Percentiles rank a stretch among this genome's conserved stretches.
phyloP scores from a whole-genome alignment of 2,329 filamentous ascomycete species.

The Colletotrichum gloeosporioides region DNA sequence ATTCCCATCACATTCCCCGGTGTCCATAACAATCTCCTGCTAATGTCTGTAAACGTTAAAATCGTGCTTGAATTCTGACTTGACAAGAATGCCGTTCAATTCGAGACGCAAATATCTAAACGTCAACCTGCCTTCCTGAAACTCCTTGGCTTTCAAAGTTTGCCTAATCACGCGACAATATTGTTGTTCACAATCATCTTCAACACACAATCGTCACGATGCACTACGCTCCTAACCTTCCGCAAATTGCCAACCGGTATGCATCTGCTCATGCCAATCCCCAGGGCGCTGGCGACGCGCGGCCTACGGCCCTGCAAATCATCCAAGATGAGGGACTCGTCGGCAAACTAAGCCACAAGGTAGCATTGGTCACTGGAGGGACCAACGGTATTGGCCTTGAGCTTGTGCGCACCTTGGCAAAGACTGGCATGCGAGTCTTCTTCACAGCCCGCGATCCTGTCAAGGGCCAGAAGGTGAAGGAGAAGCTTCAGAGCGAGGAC shows the following conservation, averaged over 20 bases:
- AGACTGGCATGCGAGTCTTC: slow-evolving; percentile 49
- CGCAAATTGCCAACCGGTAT: slow-evolving; percentile 3
- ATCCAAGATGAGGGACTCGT: slow-evolving; percentile 33
- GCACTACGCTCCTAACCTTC: not conserved
- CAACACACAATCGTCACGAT: not conserved
- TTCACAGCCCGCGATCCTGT: slow-evolving; percentile 44
- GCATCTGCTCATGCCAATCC: not conserved
- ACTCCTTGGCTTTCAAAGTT: not conserved
- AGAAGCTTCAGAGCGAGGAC: not conserved
- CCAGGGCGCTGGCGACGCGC: slow-evolving; percentile 38
- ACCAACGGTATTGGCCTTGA: slow-evolving; percentile 47
- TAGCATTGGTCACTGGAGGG: slow-evolving; percentile 45
- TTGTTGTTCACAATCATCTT: not conserved
- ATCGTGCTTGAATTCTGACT: not conserved
- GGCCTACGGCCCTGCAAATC: slow-evolving; percentile 41
- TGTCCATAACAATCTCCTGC: not conserved
- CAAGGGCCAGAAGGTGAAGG: slow-evolving; percentile 27
- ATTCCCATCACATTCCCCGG: not conserved
- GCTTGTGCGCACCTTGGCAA: slow-evolving; percentile 43
- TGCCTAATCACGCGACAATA: not conserved
- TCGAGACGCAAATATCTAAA: not conserved
- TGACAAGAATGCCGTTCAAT: not conserved
- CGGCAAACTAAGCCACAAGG: slow-evolving; percentile 37
- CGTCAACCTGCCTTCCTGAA: not conserved
- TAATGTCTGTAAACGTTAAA: not conserved